Base-by-base conservation (phyloP, 768 basidiomycete genomes). In the Sporobolomyces roseus region DNA sequence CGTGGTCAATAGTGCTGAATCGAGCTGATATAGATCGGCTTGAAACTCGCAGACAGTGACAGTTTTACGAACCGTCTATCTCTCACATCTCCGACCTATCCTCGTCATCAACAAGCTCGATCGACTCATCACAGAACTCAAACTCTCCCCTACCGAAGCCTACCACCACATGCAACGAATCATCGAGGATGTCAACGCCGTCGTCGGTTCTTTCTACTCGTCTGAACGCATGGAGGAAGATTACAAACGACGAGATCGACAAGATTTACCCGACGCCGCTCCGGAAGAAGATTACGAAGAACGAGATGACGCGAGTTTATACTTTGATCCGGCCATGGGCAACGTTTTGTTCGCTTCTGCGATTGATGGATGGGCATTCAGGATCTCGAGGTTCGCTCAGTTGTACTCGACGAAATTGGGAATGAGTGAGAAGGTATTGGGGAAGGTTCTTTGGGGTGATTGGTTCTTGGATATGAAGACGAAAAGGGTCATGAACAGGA, bases 81-180 rank as follows among this genome's bases (percentile, higher is more conserved):
- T 87, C 68, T 93, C 98, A 76, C 83, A 86, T 66, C 81, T 99
- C 46, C 85, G 85, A 7, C 96, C 96, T 19, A 85, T 99, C 59
- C 87, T 99, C 59, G 89, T 99, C 54, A 90, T 99, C 80, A 98
- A 98, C 81, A 98, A 98, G 78, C 81, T 96, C 71, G 96, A 98
- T 79, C 87, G 96, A 53, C 81, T 98, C 30, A 87, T 98, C 58
- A 92, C 89, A 27, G 96, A 98, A 77, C 85, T 99, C 59, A 90
- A 91, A 77, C 84, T 98, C 19, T 83, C 91, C 0, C 93, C 96
- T 1, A 82, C 86, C 4, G 96, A 98, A 78, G 93, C 92, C 3
- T 91, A 98, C 75, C 90, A 93, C 74, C 94, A 97, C 75, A 85
- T 99, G n/a, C 82, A 86, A 9, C 88, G 91, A 43, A 83, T 97